Base-by-base conservation (phyloP, 2,329 filamentous ascomycete species). In the Metarhizium guizhouense region DNA sequence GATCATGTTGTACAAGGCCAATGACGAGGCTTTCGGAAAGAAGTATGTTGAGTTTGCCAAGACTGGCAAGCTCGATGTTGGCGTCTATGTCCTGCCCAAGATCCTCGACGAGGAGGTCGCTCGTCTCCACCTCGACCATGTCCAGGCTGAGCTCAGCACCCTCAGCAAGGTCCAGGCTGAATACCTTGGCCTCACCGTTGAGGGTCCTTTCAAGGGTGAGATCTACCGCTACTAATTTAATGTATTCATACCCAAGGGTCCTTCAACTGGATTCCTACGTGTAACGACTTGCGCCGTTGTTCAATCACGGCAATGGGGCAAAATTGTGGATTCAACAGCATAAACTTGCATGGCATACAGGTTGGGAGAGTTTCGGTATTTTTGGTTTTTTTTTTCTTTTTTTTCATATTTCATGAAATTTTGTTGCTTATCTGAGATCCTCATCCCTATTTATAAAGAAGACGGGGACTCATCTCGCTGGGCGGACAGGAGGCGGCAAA, bases 41-140 rank as follows among this genome's bases (percentile, higher is more conserved):
- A 96, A 96, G 84, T 95, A 96, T 80, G 78, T 92, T 68, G 94
- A 96, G 79, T 99, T 96, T 74, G 90, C 88, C 78, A 90, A 92
- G 82, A 84, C 83, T 62, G 90, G 88, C 76, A 91, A 94, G 83
- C 89, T 96, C 71, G 84, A 88, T 57, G 80, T 95, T 65, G 89
- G 93, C 68, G 94, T 56, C 79, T 96, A 95, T 77, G 92, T 68
- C 83, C 96, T 67, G 56, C 94, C 94, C 76, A 99, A 99, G 91
- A 91, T 96, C 70, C 86, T 99, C 63, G 94, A 99, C 69, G 94
- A 99, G 86, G 91, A 96, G 80, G 94, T 99, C 70, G 94, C 94
- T 72, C 84, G 87, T 71, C 88, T 96, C 64, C 94, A 99, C 80
- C 81, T 96, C 65, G 84, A 80, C 63, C 94, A 97, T 82, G 87